Evolutionary conservation across 1,284 basidiomycete genomes (phyloP).

Genomic region (Pyrrhoderma noxium): DNA sequence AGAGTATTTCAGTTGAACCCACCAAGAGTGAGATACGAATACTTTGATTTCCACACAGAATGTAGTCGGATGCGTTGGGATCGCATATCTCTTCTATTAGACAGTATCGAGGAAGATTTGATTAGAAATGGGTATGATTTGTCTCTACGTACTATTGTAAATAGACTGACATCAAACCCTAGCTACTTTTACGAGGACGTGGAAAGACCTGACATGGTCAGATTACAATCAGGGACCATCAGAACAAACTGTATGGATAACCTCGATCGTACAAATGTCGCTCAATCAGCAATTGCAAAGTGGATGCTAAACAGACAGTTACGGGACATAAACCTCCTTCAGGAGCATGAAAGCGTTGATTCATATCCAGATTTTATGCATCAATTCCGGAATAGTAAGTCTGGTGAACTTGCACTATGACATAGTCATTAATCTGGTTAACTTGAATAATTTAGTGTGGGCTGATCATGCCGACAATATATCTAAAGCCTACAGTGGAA

Average conservation of each 20-base stretch:
- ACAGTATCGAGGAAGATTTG: constrained; percentile 70
- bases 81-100: constrained; percentile 79
- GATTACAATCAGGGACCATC: constrained; percentile 59
- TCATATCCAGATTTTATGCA: constrained; percentile 72
- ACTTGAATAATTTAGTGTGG: constrained; percentile 91
- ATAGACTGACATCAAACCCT: constrained; percentile 2
- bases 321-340: constrained; percentile 61
- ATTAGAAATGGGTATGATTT: constrained; percentile 61
- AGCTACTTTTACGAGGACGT: constrained; percentile 73
- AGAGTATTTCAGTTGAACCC: constrained; percentile 43
- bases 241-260: constrained; percentile 96
- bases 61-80: constrained; percentile 97
- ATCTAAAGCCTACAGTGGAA: constrained; percentile 89
- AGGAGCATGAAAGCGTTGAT: constrained; percentile 64
- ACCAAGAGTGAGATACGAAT: constrained; percentile 77
- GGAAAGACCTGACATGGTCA: constrained; percentile 38
- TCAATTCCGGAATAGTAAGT: constrained; percentile 84
- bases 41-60: constrained; percentile 98
- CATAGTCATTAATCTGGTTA: constrained; percentile 9
- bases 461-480: constrained; percentile 94
- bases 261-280: constrained; percentile 94
- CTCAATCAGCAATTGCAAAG: constrained; percentile 84
- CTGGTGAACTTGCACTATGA: constrained; percentile 15
- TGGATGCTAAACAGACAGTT: constrained; percentile 82
- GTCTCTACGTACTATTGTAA: neutral